A percentile compares a stretch with the other conserved stretches of the same genome.
Conservation (phyloP, 2,329 filamentous ascomycete genomes). For the Cordyceps cicadae region DNA sequence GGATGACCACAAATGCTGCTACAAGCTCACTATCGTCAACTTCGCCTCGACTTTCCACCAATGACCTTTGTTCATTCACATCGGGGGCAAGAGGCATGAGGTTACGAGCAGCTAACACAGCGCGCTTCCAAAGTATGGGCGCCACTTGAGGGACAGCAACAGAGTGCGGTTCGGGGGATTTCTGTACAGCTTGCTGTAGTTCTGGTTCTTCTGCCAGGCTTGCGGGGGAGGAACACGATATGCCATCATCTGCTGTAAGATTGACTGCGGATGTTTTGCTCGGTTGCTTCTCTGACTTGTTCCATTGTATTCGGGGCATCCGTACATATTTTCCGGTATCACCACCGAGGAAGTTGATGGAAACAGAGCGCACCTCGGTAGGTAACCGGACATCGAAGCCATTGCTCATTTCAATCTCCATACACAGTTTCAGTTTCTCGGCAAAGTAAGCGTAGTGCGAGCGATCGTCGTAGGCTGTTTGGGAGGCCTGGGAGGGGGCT, state of each 20-base stretch:
- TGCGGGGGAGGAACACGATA: neutral
- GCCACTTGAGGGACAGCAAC: neutral
- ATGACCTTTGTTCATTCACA: neutral
- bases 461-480: neutral
- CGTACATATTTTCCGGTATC: neutral
- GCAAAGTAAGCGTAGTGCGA: neutral
- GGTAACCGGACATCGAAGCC: neutral
- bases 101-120: neutral
- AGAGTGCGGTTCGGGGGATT: neutral
- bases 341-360: conserved; percentile 1
- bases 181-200: neutral
- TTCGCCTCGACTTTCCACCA: conserved; percentile 14
- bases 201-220: neutral
- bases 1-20: conserved; percentile 49
- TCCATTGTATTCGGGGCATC: neutral
- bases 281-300: neutral
- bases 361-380: neutral
- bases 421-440: neutral
- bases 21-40: conserved; percentile 31
- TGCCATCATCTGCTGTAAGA: neutral
- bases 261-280: neutral
- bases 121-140: neutral
- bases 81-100: neutral
- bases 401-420: neutral
- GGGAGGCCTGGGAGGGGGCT: neutral